phyloP scores from a whole-genome alignment of 345 rosid genomes.

The Arabidopsis arenosa region DNA sequence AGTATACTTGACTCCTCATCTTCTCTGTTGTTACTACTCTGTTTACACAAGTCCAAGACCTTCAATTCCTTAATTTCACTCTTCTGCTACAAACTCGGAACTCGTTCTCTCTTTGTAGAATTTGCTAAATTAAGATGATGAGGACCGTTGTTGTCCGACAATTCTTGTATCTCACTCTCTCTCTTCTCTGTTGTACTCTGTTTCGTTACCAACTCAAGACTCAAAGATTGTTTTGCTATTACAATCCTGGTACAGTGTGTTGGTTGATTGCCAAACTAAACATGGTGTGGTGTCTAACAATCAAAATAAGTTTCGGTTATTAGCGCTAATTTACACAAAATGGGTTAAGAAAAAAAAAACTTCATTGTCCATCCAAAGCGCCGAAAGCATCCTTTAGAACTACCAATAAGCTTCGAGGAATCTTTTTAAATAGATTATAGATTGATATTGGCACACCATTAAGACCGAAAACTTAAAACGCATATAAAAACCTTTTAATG shows the following conservation, averaged over 20 bases:
- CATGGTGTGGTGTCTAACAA: no score
- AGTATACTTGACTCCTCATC: no score
- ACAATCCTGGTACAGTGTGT: no score
- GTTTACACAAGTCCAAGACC: conserved; percentile 27
- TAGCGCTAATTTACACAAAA: no score
- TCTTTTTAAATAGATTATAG: not conserved
- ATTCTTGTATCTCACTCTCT: not conserved
- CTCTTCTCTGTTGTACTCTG: conserved; percentile 8
- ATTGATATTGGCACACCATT: not conserved
- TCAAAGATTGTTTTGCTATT: conserved; percentile 11
- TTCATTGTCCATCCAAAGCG: no score
- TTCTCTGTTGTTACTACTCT: no score
- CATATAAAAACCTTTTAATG: conserved; percentile 69
- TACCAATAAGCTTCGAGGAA: conserved; percentile 13
- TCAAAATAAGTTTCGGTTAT: no score
- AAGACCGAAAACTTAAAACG: not conserved
- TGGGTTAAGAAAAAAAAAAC: no score
- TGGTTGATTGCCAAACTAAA: no score
- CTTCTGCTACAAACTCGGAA: conserved; percentile 53
- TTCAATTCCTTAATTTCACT: conserved; percentile 38
- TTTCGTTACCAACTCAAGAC: conserved; percentile 17
- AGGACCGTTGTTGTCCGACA: not conserved
- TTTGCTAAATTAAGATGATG: conserved; percentile 25
- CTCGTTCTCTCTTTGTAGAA: not conserved
- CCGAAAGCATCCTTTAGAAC: no score